Evolutionary conservation across 192 early-diverging fungal genomes (phyloP), one percentile per base, ranked within the genome.

Genomic region (Rhizophagus clarus): DNA sequence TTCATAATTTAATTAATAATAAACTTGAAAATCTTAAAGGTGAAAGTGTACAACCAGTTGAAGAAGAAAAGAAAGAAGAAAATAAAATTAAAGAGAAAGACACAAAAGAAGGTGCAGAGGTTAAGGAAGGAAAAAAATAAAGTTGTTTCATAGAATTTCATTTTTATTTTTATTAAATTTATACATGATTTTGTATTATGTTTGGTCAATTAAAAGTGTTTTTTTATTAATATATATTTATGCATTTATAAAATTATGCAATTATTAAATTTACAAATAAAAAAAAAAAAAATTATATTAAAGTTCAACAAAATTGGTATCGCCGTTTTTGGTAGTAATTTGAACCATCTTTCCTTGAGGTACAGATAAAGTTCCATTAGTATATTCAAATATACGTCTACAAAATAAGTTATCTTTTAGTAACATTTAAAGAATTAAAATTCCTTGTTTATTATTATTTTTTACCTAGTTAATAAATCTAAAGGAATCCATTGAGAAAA

Each of bases 1-100:
- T 99, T 74, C 98, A 99, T 81, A 96, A 97, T 80, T 84, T 99
- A 45, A 98, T 99, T 82, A 94, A 96, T 82, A 99, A 99, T 88
- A 99, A 99, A 90, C 92, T 97, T 62, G 93, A 95, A 86, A 96
- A 97, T 80, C 80, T 91, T 11, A 89, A 93, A 64, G 87, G 89
- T 20, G 94, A 95, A 80, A 83, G 78, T 76, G 84, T 87, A 29
- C 67, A 71, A 71, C 47, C 70, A 61, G 84, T 80, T 34, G 85
- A 66, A n/a, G 88, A 80, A 31, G 85, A 80, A 24, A 76, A 83
- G n/a, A 82, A 81, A 62, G 81, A 80, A 62, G 80, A 86, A 75
- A 79, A 79, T 63, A 81, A 81, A 11, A 72, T 24, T 40, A 82
- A 86, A 49, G 79, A 87, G 61, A 51, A 81, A 51, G 77, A 83